A percentile compares a stretch with the other conserved stretches of the same genome.
Evolutionary conservation across 1,284 basidiomycete genomes (phyloP).

Genomic region (Cutaneotrichosporon sp.): DNA sequence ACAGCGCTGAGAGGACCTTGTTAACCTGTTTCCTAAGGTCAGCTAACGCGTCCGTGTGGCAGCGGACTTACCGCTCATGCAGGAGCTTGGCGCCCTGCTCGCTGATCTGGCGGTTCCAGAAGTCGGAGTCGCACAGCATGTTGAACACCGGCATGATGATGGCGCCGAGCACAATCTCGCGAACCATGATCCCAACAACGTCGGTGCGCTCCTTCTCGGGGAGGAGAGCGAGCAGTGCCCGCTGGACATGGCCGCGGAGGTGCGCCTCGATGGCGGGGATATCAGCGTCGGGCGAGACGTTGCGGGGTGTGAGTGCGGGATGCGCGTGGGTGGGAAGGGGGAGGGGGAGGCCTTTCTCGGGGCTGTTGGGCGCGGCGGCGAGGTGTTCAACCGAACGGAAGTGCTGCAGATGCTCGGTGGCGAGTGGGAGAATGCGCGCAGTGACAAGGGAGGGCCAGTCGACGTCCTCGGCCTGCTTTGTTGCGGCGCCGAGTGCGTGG

Average conservation of each 20-base stretch:
- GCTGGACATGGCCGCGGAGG: conserved; percentile 69
- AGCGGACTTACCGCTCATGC: conserved; percentile 39
- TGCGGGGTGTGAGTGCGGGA: conserved; percentile 67
- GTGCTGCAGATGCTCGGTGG: conserved; percentile 85
- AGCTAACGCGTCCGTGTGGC: not conserved
- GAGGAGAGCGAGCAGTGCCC: conserved; percentile 68
- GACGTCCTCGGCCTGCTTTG: conserved; percentile 61
- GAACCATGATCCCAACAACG: conserved; percentile 69
- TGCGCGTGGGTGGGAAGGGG: conserved; percentile 57
- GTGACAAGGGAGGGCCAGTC: conserved; percentile 79
- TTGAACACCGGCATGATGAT: conserved; percentile 86
- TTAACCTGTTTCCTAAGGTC: conserved; percentile 55
- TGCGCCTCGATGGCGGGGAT: conserved; percentile 88
- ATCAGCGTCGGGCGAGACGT: conserved; percentile 73
- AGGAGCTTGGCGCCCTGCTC: conserved; percentile 57
- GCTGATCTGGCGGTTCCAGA: conserved; percentile 92
- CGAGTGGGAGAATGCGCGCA: conserved; percentile 76
- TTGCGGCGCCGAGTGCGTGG: conserved; percentile 62
- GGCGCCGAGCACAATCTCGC: conserved; percentile 80
- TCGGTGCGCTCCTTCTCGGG: conserved; percentile 75
- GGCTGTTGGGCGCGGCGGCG: conserved; percentile 46
- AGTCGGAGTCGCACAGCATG: conserved; percentile 90
- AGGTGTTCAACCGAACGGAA: conserved; percentile 85
- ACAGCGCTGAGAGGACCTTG: conserved; percentile 58
- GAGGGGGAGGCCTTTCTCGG: conserved; percentile 42